Base-by-base conservation (phyloP, 176 grass and related monocot genomes). In the Oryza brachyantha region DNA sequence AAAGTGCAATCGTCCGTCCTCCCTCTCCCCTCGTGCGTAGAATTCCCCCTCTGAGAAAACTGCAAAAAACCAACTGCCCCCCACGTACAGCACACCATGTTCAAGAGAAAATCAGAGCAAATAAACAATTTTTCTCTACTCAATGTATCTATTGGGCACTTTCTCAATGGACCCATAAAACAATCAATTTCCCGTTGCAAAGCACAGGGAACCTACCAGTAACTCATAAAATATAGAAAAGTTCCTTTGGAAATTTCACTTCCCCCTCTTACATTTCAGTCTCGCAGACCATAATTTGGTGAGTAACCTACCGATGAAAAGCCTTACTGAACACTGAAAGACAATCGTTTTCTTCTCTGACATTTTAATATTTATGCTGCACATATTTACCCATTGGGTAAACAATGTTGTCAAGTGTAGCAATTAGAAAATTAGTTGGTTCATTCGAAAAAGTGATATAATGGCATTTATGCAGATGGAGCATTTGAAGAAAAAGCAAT, bases 401-500 rank as follows among this genome's bases (percentile, higher is more conserved):
- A 34, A 70, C 52, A 70, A 9, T 41, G 27, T 41, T 80, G 65
- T 22, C 16, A 29, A 29, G 17, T 71, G 36, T 61, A 42, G 13
- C 19, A 60, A 42, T 43, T 10, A 70, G 35, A 59, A 59, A 7
- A n/a, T 29, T 41, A 32, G 27, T 22, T 70, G 37, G 57, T 57
- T 28, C 9, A 62, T 58, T 58, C 16, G 10, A 36, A 8, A 26
- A 76, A 16, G 61, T 83, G 13, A 84, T 76, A 80, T 42, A 68
- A 36, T 84, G 21, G 6, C 66, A 75, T 72, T 74, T 84, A 89
- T 70, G 17, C 75, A 99, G 96, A 89, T 74, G 96, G 90, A 31
- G 61, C 85, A 2, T 99, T 93, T 85, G 88, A 95, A 84, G 87
- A 91, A 78, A 87, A 71, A 70, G 75, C 60, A 50, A 99, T 99